These are phyloP conservation scores for Fusarium sp. DNA, from an alignment of 2,329 filamentous ascomycete species.

Conservation along the genomic window DNA sequence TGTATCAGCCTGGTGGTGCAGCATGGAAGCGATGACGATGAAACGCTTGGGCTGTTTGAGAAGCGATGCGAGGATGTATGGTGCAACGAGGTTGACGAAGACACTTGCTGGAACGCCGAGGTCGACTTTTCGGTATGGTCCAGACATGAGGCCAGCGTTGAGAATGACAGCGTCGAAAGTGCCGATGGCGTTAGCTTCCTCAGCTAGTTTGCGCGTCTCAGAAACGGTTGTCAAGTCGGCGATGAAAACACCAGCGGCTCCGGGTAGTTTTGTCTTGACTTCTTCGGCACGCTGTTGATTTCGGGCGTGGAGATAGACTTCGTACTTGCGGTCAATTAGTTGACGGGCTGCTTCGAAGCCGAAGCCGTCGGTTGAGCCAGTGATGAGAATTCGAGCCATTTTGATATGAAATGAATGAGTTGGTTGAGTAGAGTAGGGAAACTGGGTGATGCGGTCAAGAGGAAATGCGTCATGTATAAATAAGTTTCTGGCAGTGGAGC, in stretches of 20 bases:
- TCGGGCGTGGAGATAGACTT: constrained; percentile 42
- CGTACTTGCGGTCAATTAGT: constrained; percentile 38
- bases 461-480: neutral
- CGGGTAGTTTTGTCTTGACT: constrained; percentile 26
- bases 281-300: constrained; percentile 37
- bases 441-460: neutral
- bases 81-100: constrained; percentile 41
- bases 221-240: constrained; percentile 37
- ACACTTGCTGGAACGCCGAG: constrained; percentile 34
- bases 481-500: neutral
- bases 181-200: constrained; percentile 39
- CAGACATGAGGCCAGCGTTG: constrained; percentile 37
- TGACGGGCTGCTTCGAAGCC: constrained; percentile 42
- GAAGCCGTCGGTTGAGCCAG: constrained; percentile 44
- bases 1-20: constrained; percentile 35
- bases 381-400: constrained; percentile 44
- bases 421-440: neutral
- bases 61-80: constrained; percentile 40
- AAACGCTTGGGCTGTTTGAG: constrained; percentile 37
- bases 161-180: constrained; percentile 38
- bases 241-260: constrained; percentile 33
- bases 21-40: constrained; percentile 32
- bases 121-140: constrained; percentile 35
- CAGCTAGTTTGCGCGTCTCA: constrained; percentile 39
- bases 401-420: neutral